Base-by-base conservation (phyloP, 2,329 filamentous ascomycete species). In the Cercospora sp. region DNA sequence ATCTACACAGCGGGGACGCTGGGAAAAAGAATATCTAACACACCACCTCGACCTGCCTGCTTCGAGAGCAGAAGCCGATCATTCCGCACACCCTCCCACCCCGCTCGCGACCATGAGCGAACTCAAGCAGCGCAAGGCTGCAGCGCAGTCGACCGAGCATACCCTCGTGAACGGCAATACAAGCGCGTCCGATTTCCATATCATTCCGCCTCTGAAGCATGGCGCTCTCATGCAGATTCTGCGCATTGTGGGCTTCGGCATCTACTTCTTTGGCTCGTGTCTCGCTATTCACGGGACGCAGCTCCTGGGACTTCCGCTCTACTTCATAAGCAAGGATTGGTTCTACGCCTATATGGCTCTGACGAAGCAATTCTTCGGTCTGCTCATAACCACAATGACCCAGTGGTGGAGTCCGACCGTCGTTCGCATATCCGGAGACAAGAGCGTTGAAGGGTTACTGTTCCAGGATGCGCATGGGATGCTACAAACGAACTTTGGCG, bases 261-360 rank as follows among this genome's bases (percentile, higher is more conserved):
- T 81, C 70, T 84, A 84, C 78, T 84, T 84, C 76, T 75, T 79
- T 67, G 75, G 76, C 64, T 80, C 77, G 71, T 80, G 79, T 70
- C 67, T 83, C 36, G 79, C 79, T 72, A 82, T 85, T 75, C 83
- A 88, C 73, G 72, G 86, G 7, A 90, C 91, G 7, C 92, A 96
- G 77, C 81, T 92, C 61, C 80, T 95, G 69, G 92, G 91, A 60
- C 76, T 85, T 0, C 91, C 91, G 13, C 81, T 96, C 8, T 95
- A 95, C 77, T 87, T 87, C 71, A 81, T 91, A 77, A 90, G 90
- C 80, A 87, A 86, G 72, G 88, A 93, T 66, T 85, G 89, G 73
- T 96, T 91, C 82, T 92, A 96, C 79, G 87, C 90, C 69, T 95
- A 91, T 82, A 94, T 95, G 87, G 89, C 92, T 63, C 83, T 93